A percentile compares a stretch with the other conserved stretches of the same genome.
phyloP scores from a whole-genome alignment of 495 filamentous ascomycete species.

The Pyrenula massariospora region DNA sequence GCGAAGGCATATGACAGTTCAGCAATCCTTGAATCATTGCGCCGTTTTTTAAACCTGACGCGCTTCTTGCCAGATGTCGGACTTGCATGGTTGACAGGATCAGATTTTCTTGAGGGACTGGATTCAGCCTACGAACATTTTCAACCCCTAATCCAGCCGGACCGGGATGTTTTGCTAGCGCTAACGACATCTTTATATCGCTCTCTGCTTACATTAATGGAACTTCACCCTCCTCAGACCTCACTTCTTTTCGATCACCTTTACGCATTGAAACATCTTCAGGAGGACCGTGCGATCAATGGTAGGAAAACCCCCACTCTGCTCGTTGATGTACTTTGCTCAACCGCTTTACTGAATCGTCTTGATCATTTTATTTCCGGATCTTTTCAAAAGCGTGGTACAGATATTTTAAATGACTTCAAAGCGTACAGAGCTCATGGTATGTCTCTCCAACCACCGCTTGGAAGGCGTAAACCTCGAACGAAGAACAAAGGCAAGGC shows the following conservation, averaged over 20 bases:
- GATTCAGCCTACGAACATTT: neutral
- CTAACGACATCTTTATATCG: neutral
- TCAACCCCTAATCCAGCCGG: neutral
- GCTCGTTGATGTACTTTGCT: constrained; percentile 33
- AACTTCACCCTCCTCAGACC: neutral
- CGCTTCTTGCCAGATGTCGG: constrained; percentile 18
- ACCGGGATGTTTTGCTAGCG: neutral
- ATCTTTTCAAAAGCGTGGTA: constrained; percentile 32
- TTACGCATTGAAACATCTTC: constrained; percentile 63
- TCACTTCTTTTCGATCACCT: constrained; percentile 69
- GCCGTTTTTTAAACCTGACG: neutral
- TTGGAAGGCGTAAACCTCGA: constrained; percentile 39
- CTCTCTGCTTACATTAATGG: neutral
- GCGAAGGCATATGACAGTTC: neutral
- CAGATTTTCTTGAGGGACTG: constrained; percentile 63
- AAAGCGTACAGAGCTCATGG: constrained; percentile 26
- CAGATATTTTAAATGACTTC: constrained; percentile 26
- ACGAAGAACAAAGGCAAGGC: constrained; percentile 60
- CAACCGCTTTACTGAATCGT: constrained; percentile 23
- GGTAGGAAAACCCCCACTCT: constrained; percentile 26
- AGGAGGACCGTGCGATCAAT: constrained; percentile 35
- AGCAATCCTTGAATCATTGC: neutral
- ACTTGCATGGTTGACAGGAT: constrained; percentile 63
- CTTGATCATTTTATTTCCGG: constrained; percentile 45
- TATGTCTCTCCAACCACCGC: constrained; percentile 39